Percentiles rank a stretch among this genome's conserved stretches.
These are phyloP conservation scores for Penicillium verrucosum DNA, from an alignment of 2,329 filamentous ascomycete genomes.

Conservation along the genomic window DNA sequence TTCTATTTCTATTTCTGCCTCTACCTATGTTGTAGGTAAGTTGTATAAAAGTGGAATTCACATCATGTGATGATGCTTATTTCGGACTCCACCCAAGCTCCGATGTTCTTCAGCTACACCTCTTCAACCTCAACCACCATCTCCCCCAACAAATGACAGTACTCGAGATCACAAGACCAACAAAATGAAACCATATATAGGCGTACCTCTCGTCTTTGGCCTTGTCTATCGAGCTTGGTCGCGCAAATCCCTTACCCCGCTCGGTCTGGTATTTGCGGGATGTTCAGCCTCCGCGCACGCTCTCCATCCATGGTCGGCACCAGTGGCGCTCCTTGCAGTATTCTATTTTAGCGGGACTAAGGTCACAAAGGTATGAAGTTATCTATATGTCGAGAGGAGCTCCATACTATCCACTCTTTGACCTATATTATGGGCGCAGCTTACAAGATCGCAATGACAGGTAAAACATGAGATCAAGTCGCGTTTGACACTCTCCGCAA, in stretches of 20 bases:
- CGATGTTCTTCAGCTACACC: background rate
- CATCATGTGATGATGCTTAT: slow-evolving; percentile 9
- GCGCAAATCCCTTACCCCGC: slow-evolving; percentile 73
- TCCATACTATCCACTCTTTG: background rate
- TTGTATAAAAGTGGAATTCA: background rate
- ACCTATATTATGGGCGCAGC: background rate
- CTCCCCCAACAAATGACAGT: background rate
- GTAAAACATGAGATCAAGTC: slow-evolving; percentile 86
- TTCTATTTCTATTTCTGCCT: background rate
- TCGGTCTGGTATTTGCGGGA: slow-evolving; percentile 68
- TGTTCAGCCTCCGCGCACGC: slow-evolving; percentile 77
- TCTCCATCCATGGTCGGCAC: slow-evolving; percentile 88
- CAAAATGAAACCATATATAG: slow-evolving; percentile 45
- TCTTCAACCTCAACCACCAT: background rate
- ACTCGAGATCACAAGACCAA: background rate
- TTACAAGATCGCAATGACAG: slow-evolving; percentile 42
- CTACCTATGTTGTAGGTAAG: too few relatives aligned
- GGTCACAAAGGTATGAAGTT: slow-evolving; percentile 68
- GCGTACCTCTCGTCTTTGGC: slow-evolving; percentile 49
- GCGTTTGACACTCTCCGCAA: slow-evolving; percentile 71
- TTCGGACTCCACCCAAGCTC: slow-evolving; percentile 18
- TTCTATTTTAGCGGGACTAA: slow-evolving; percentile 85
- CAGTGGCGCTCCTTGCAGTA: slow-evolving; percentile 75
- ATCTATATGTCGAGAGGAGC: background rate
- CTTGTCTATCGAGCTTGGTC: slow-evolving; percentile 67